A percentile compares a stretch with the other conserved stretches of the same genome.
phyloP scores from a whole-genome alignment of 2,329 filamentous ascomycete species.

The Diaporthe sp. region DNA sequence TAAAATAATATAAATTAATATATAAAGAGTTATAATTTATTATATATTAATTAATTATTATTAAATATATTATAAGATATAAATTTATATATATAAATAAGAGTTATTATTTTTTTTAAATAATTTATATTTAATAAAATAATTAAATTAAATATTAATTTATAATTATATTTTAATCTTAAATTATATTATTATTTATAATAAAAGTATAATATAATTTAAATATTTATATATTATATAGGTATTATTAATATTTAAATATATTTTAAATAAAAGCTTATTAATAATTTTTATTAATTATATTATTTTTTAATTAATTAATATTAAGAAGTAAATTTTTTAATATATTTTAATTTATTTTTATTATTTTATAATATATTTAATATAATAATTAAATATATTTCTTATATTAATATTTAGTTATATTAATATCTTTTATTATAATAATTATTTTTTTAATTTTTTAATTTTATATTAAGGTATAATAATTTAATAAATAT shows the following conservation, averaged over 20 bases:
- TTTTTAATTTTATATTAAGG: not conserved
- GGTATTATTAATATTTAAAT: not conserved
- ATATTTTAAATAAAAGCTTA: not conserved
- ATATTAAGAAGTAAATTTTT: not conserved
- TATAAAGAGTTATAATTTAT: not conserved
- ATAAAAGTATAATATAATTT: not conserved
- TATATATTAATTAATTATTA: constrained; percentile 2
- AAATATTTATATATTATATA: constrained; percentile 7
- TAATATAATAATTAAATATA: not conserved
- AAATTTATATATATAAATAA: not conserved
- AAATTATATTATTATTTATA: not conserved
- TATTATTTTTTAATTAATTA: not conserved
- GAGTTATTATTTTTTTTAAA: not conserved
- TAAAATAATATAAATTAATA: not conserved
- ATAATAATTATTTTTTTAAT: not conserved
- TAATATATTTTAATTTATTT: not conserved
- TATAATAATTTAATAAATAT: not conserved
- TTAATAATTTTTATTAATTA: not conserved
- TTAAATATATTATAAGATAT: not conserved
- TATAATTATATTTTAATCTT: not conserved
- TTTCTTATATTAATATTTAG: not conserved
- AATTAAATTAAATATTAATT: not conserved
- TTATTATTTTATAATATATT: constrained; percentile 2
- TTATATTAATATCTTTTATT: not conserved
- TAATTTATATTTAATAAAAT: not conserved